Evolutionary conservation across 495 filamentous ascomycete genomes (phyloP).

Genomic region (Penicillium riverlandense): DNA sequence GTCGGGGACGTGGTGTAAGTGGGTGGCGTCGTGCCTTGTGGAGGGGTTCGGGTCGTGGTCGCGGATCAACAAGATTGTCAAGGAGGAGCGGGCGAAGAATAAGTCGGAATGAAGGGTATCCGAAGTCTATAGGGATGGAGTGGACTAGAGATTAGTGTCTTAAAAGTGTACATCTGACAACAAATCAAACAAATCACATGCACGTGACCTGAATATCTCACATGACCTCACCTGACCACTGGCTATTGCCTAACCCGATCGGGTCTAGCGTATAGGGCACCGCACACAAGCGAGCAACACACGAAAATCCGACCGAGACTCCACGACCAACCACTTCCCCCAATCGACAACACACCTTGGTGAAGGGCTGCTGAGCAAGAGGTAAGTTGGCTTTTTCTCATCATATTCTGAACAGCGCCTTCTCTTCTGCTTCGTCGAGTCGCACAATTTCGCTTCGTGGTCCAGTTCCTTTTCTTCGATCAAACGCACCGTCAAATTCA

Average conservation of each 20-base stretch:
- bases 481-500: too few species aligned
- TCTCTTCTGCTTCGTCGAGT: slow-evolving; percentile 20
- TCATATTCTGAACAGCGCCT: slow-evolving; percentile 7
- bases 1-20: slow-evolving; percentile 52
- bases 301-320: slow-evolving; percentile 36
- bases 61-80: slow-evolving; percentile 51
- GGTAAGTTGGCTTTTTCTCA: slow-evolving; percentile 31
- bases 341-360: slow-evolving; percentile 40
- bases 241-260: slow-evolving; percentile 10
- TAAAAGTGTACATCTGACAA: too few species aligned
- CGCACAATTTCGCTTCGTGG: slow-evolving; percentile 11
- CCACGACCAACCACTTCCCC: slow-evolving; percentile 35
- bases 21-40: slow-evolving; percentile 49
- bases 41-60: slow-evolving; percentile 50
- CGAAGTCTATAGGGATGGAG: too few species aligned
- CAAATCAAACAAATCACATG: too few species aligned
- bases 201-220: slow-evolving; percentile 12
- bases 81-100: slow-evolving; percentile 42
- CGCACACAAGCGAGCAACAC: slow-evolving; percentile 41
- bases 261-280: slow-evolving; percentile 30
- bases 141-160: too few species aligned
- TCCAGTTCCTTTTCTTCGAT: background rate
- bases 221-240: slow-evolving; percentile 8
- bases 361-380: slow-evolving; percentile 44
- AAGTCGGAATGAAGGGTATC: slow-evolving; percentile 13